Percentiles rank a stretch among this genome's conserved stretches.
These are phyloP conservation scores for Lecanicillium sp. DNA, from an alignment of 2,329 filamentous ascomycete species.

Conservation along the genomic window DNA sequence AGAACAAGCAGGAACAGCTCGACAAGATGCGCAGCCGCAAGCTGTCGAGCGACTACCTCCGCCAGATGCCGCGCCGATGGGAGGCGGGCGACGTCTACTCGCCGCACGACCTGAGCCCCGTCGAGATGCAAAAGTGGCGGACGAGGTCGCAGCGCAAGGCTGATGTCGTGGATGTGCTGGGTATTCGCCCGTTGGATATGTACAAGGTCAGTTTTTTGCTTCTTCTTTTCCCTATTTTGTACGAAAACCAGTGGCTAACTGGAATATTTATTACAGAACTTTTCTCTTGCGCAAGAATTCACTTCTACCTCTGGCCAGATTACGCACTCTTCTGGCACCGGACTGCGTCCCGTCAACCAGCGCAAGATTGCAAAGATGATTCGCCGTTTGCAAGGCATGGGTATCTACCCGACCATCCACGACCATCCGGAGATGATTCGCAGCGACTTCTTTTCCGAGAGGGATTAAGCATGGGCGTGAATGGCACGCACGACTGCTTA, in stretches of 20 bases:
- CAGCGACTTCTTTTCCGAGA: constrained; percentile 23
- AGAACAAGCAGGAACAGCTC: constrained; percentile 24
- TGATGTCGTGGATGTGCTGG: constrained; percentile 75
- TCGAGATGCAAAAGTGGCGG: constrained; percentile 78
- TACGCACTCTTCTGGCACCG: constrained; percentile 65
- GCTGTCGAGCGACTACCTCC: constrained; percentile 45
- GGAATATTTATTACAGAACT: constrained; percentile 56
- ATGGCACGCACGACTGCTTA: background rate
- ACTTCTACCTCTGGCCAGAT: constrained; percentile 82
- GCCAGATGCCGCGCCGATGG: constrained; percentile 65
- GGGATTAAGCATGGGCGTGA: background rate
- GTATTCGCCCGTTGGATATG: constrained; percentile 71
- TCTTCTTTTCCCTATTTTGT: no score
- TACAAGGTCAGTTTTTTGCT: constrained; percentile 63
- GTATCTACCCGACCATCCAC: constrained; percentile 87
- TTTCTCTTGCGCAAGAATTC: constrained; percentile 83
- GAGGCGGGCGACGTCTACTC: constrained; percentile 77
- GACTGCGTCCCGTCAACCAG: constrained; percentile 82
- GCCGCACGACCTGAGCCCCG: constrained; percentile 73
- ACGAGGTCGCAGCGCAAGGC: constrained; percentile 45
- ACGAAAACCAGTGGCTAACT: no score
- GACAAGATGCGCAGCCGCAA: constrained; percentile 31
- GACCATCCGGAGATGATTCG: constrained; percentile 75
- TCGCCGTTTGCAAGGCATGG: constrained; percentile 77
- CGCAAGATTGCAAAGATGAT: constrained; percentile 90